phyloP scores from a whole-genome alignment of 208 protist genomes.

The Leishmania lainsoni region DNA sequence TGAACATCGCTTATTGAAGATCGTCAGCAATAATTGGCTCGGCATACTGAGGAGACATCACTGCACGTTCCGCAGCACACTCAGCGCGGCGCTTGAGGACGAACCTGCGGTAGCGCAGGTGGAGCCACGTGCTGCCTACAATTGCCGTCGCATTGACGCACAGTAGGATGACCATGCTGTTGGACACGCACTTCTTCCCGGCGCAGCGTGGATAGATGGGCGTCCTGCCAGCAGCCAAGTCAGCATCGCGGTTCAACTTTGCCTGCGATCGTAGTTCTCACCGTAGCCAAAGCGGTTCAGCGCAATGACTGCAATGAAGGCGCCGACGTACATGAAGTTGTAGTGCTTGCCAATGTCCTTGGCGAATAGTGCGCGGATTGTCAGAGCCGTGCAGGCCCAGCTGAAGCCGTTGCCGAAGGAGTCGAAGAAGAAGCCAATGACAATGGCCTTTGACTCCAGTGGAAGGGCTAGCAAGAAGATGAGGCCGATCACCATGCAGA shows the following conservation, averaged over 20 bases:
- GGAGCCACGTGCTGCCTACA: constrained; percentile 35
- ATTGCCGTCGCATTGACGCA: constrained; percentile 53
- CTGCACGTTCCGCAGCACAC: background rate
- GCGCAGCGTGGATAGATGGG: constrained; percentile 47
- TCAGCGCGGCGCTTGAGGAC: constrained; percentile 29
- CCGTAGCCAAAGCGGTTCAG: constrained; percentile 73
- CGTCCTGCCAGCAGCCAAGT: constrained; percentile 12
- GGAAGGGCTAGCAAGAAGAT: constrained; percentile 52
- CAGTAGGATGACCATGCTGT: constrained; percentile 48
- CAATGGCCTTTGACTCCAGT: constrained; percentile 41
- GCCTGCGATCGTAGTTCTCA: constrained; percentile 59
- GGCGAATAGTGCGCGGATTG: constrained; percentile 47
- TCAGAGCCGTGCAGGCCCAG: constrained; percentile 58
- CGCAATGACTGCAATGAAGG: constrained; percentile 52
- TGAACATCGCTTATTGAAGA: background rate
- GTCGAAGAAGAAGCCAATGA: constrained; percentile 60
- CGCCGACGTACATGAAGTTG: constrained; percentile 68
- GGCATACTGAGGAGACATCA: background rate
- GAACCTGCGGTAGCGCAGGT: constrained; percentile 60
- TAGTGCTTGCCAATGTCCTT: constrained; percentile 80
- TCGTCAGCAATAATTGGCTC: background rate
- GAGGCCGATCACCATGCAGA: constrained; percentile 40
- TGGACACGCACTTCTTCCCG: constrained; percentile 41
- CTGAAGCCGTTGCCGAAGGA: constrained; percentile 65
- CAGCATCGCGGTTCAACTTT: constrained; percentile 30